Evolutionary conservation across 2,329 filamentous ascomycete species (phyloP), one percentile per base, ranked within the genome.

Genomic region (Epichloe uncinata): DNA sequence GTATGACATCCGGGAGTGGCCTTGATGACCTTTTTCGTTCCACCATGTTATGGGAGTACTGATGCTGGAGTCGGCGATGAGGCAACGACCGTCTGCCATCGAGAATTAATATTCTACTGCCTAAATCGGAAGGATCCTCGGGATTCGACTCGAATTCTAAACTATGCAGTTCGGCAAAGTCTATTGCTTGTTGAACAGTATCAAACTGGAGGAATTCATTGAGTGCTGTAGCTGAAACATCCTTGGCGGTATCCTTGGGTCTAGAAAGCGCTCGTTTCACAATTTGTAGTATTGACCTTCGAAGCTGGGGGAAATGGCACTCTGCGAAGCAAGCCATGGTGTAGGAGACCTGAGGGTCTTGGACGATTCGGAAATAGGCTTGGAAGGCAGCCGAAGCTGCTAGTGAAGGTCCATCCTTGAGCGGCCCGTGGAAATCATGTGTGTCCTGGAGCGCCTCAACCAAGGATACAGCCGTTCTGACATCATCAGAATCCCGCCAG

Each of bases 281-380:
- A 15, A 74, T 73, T 49, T 72, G 72, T 16, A 84, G 61, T 15
- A 82, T 75, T 12, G 73, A 71, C 49, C 78, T 77, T 40, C 81
- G 78, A 34, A 84, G 67, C 36, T 73, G 69, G 77, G 22, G 75
- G 51, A 85, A 83, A 58, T 82, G 79, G n/a, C 81, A 77, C 58
- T 84, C 81, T 6, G 80, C 80, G 52, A 85, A 76, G 56, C 81
- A 84, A 13, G 80, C 81, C 78, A 84, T 82, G 1, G 79, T 82
- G 58, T 84, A 85, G 0, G 81, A 84, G 2, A 82, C 74, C 15
- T 69, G 65, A 0, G 69, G 66, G 40, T 74, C 71, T 55, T 77
- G 70, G 30, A 84, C 67, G 45, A 84, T 79, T 22, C 73, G 69
- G 58, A 84, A 83, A 60, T 77, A 83, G 16, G 74, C 71, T 22